Percentiles rank a stretch among this genome's conserved stretches.
phyloP scores from a whole-genome alignment of 257 asterid species.

The Nicotiana noctiflora region DNA sequence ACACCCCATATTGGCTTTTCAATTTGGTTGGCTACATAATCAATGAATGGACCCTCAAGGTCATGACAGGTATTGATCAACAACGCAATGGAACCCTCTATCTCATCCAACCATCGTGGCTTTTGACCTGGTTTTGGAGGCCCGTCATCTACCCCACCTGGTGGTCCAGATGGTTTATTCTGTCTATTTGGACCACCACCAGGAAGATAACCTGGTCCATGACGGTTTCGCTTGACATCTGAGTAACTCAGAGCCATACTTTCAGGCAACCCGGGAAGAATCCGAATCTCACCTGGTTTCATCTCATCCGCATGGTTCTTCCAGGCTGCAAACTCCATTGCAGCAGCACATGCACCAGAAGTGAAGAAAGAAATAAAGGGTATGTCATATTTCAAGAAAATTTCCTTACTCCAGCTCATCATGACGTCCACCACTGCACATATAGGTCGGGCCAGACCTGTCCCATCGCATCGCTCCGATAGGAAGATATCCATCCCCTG shows the following conservation, averaged over 20 bases:
- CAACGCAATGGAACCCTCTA: slow-evolving; percentile 37
- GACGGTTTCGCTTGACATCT: slow-evolving; percentile 34
- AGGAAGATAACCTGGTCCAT: background rate
- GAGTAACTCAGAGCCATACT: slow-evolving; percentile 34
- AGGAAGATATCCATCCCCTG: slow-evolving; percentile 44
- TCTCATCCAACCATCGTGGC: slow-evolving; percentile 54
- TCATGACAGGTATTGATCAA: slow-evolving; percentile 54
- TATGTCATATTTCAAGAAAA: slow-evolving; percentile 33
- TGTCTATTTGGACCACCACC: background rate
- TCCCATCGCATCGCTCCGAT: slow-evolving; percentile 18
- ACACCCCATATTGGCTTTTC: slow-evolving; percentile 44
- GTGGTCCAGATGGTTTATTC: background rate
- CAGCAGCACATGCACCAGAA: slow-evolving; percentile 61
- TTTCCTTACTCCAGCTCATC: slow-evolving; percentile 77
- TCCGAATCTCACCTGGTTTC: slow-evolving; percentile 36
- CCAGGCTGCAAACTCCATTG: slow-evolving; percentile 58
- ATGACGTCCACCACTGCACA: slow-evolving; percentile 60
- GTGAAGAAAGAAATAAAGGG: slow-evolving; percentile 53
- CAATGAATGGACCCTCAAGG: slow-evolving; percentile 45
- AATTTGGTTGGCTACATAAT: slow-evolving; percentile 27
- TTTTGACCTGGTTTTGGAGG: slow-evolving; percentile 32
- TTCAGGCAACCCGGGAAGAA: slow-evolving; percentile 49
- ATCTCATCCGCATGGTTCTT: slow-evolving; percentile 33
- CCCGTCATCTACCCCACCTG: slow-evolving; percentile 17
- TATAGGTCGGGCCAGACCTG: slow-evolving; percentile 30